These are phyloP conservation scores for Aspergillus conjunctus DNA, from an alignment of 495 filamentous ascomycete genomes.

Conservation along the genomic window DNA sequence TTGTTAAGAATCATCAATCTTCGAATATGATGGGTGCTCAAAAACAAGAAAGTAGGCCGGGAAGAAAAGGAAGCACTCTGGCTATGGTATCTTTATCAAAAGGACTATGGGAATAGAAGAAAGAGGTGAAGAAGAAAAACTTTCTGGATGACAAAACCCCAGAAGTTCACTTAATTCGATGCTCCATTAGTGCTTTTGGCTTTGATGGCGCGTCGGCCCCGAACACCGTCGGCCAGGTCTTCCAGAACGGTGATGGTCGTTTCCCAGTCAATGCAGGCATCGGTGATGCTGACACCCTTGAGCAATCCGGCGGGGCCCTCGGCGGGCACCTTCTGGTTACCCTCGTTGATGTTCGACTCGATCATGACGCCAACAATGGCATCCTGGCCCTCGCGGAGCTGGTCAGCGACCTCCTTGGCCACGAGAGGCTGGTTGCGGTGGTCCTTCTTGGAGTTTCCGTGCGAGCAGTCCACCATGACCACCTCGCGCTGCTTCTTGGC, in stretches of 20 bases:
- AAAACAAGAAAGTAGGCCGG: conserved; percentile 6
- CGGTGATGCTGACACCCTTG: conserved; percentile 95
- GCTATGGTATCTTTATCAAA: conserved; percentile 32
- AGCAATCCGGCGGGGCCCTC: conserved; percentile 78
- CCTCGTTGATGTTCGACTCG: conserved; percentile 96
- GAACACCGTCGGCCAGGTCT: conserved; percentile 81
- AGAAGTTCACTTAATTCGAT: conserved; percentile 24
- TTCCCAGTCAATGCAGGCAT: conserved; percentile 97
- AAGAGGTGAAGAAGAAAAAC: conserved; percentile 13
- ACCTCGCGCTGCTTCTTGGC: conserved; percentile 87
- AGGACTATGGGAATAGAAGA: conserved; percentile 16
- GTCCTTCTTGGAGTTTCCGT: conserved; percentile 71
- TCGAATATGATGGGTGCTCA: background rate
- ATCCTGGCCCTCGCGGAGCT: conserved; percentile 83
- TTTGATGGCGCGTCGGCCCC: conserved; percentile 61
- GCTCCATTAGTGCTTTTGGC: conserved; percentile 39
- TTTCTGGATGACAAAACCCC: background rate
- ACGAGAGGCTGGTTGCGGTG: conserved; percentile 90
- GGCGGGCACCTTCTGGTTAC: conserved; percentile 87
- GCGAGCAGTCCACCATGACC: conserved; percentile 98
- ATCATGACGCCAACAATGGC: conserved; percentile 97
- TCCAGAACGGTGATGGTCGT: conserved; percentile 83
- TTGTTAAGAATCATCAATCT: background rate
- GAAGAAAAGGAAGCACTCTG: conserved; percentile 20
- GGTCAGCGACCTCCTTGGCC: conserved; percentile 76